These are phyloP conservation scores for Suhomyces chickasaworum DNA, from an alignment of 1,139 yeast genomes.

Conservation along the genomic window DNA sequence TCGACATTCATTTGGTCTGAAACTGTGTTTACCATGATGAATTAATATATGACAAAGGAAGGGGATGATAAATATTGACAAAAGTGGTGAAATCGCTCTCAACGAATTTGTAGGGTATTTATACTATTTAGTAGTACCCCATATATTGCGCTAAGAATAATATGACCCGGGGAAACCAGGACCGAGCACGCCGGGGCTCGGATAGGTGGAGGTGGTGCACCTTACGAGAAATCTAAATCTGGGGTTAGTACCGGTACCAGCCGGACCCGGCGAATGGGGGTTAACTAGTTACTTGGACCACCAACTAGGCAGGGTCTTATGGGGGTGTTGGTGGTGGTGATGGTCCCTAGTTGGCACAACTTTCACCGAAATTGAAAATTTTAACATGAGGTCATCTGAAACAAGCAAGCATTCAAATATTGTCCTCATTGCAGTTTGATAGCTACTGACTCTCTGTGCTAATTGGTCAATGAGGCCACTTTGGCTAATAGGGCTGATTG, in stretches of 20 bases:
- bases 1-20: constrained; percentile 56
- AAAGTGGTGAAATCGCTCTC: not conserved
- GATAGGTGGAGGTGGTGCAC: constrained; percentile 1
- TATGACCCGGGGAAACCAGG: constrained; percentile 10
- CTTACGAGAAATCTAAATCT: not conserved
- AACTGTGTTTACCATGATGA: constrained; percentile 24
- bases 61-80: constrained; percentile 1
- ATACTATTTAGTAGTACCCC: constrained; percentile 6
- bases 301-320: no score
- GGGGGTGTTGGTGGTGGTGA: no score
- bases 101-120: constrained; percentile 2
- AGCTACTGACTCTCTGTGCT: no score
- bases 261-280: not conserved
- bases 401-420: no score
- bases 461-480: no score
- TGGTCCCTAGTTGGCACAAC: no score
- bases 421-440: no score
- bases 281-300: no score
- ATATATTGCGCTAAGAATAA: constrained; percentile 6
- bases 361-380: no score
- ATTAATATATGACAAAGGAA: not conserved
- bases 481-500: not conserved
- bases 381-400: no score
- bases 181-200: constrained; percentile 6
- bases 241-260: not conserved